These are phyloP conservation scores for Annona cherimola DNA, from an alignment of 164 flowering plant species.

Conservation along the genomic window DNA sequence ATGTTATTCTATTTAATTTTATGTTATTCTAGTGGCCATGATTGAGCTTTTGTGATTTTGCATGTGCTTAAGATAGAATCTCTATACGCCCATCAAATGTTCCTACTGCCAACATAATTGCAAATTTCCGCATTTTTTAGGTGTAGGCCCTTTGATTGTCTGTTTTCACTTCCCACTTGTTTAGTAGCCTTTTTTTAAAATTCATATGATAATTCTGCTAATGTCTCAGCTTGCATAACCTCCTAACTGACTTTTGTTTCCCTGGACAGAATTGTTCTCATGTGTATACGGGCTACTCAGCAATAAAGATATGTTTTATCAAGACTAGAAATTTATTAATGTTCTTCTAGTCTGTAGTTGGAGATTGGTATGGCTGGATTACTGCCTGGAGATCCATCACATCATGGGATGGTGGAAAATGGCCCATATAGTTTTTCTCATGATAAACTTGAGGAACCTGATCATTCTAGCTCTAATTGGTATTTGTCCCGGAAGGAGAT, in stretches of 20 bases:
- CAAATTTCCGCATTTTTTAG: too few relatives aligned
- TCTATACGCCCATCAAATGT: too few relatives aligned
- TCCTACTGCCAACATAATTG: too few relatives aligned
- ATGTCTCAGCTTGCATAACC: neutral
- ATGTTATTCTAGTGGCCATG: too few relatives aligned
- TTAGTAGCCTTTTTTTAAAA: neutral
- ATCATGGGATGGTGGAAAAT: slow-evolving; percentile 36
- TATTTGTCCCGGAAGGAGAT: slow-evolving; percentile 64
- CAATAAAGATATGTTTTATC: neutral
- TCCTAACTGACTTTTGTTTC: neutral
- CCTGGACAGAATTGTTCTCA: neutral
- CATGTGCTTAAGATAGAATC: too few relatives aligned
- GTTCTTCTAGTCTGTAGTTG: neutral
- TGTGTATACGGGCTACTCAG: neutral
- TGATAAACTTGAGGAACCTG: slow-evolving; percentile 45
- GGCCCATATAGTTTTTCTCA: slow-evolving; percentile 28
- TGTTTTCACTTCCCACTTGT: neutral
- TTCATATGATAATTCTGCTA: neutral
- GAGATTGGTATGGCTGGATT: slow-evolving; percentile 42
- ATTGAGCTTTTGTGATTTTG: too few relatives aligned
- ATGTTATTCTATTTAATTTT: too few relatives aligned
- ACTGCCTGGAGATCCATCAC: slow-evolving; percentile 44
- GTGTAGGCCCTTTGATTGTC: too few relatives aligned
- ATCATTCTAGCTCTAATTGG: slow-evolving; percentile 37
- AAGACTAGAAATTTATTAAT: neutral